These are phyloP conservation scores for Beauveria caledonica DNA, from an alignment of 2,329 filamentous ascomycete species.

Conservation along the genomic window DNA sequence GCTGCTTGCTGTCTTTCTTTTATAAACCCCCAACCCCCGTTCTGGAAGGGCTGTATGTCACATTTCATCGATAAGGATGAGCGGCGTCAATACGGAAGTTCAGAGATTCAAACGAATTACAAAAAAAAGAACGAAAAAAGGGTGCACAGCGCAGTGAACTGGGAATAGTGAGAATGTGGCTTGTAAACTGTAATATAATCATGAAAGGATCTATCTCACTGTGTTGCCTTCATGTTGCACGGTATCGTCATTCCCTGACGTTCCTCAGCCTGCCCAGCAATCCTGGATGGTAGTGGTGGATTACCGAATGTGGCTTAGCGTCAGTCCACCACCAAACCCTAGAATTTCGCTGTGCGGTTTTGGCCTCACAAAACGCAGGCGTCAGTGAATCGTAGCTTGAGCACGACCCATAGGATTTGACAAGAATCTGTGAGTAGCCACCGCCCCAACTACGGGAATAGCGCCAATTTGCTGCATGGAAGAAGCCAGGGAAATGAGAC, in stretches of 20 bases:
- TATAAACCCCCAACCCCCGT: slow-evolving; percentile 31
- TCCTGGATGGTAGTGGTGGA: slow-evolving; percentile 18
- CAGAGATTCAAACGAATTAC: slow-evolving; percentile 35
- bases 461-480: background rate
- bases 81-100: slow-evolving; percentile 61
- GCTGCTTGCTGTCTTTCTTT: slow-evolving; percentile 47
- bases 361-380: slow-evolving; percentile 31
- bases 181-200: background rate
- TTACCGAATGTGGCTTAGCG: slow-evolving; percentile 35
- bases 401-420: slow-evolving; percentile 27
- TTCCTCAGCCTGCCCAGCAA: slow-evolving; percentile 13
- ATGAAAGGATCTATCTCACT: background rate
- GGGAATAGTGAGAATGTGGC: background rate
- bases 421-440: slow-evolving; percentile 26
- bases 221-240: background rate
- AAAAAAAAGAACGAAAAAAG: slow-evolving; percentile 11
- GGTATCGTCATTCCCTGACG: slow-evolving; percentile 1
- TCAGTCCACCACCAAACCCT: slow-evolving; percentile 34
- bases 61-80: slow-evolving; percentile 49
- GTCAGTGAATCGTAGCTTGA: slow-evolving; percentile 23
- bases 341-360: slow-evolving; percentile 34
- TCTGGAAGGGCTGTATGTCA: slow-evolving; percentile 58
- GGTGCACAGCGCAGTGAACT: background rate
- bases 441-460: slow-evolving; percentile 5
- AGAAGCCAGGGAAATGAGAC: background rate